A percentile compares a stretch with the other conserved stretches of the same genome.
These are phyloP conservation scores for Salix viminalis DNA, from an alignment of 345 rosid species.

Conservation along the genomic window DNA sequence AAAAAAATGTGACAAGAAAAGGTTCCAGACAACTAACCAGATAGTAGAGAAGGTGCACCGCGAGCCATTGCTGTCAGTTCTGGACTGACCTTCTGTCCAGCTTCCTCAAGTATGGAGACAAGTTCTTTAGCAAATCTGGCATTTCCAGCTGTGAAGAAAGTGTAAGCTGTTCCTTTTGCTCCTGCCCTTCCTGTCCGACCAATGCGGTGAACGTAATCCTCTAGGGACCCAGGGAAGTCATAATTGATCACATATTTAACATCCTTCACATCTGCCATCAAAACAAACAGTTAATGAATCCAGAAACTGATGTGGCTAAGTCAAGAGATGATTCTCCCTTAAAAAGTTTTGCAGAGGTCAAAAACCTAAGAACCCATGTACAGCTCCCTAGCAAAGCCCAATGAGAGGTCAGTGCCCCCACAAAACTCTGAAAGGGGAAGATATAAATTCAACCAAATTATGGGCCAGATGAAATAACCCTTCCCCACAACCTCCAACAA, in stretches of 20 bases:
- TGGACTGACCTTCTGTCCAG: conserved; percentile 89
- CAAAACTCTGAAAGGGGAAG: neutral
- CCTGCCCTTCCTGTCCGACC: conserved; percentile 99
- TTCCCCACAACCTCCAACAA: too few species aligned
- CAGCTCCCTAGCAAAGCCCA: neutral
- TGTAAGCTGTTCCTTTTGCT: conserved; percentile 97
- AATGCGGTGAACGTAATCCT: conserved; percentile 96
- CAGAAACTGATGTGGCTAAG: neutral
- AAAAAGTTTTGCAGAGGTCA: too few species aligned
- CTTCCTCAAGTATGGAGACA: conserved; percentile 82
- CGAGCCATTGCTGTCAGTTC: conserved; percentile 96
- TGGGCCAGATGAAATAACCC: too few species aligned
- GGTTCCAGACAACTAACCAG: conserved; percentile 53
- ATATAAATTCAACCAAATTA: too few species aligned
- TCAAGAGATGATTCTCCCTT: neutral
- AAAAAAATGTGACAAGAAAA: neutral
- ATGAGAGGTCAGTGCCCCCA: neutral
- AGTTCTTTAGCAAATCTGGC: conserved; percentile 97
- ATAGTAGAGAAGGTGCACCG: conserved; percentile 80
- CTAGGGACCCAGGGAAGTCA: conserved; percentile 98
- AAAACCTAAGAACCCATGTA: neutral
- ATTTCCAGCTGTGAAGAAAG: conserved; percentile 93
- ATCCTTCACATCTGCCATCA: conserved; percentile 84
- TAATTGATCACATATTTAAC: conserved; percentile 92
- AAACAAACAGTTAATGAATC: conserved; percentile 10